Evolutionary conservation across 257 asterid species (phyloP).

Genomic region (Penstemon newberryi): DNA sequence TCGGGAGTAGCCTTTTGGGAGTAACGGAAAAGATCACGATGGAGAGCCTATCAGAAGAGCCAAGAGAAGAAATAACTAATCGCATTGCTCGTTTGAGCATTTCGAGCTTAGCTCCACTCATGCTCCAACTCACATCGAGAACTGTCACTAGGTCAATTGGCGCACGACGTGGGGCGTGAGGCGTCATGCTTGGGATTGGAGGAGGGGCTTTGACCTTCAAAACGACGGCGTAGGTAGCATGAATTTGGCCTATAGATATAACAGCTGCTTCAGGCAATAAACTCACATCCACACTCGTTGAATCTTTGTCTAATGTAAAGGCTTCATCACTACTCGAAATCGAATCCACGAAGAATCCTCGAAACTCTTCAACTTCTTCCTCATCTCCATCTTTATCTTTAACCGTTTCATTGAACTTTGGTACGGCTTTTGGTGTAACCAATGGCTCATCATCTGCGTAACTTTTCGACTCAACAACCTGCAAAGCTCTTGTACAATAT

Average conservation of each 20-base stretch:
- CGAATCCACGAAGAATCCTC: slow-evolving; percentile 69
- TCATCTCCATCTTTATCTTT: slow-evolving; percentile 30
- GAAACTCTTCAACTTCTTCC: slow-evolving; percentile 61
- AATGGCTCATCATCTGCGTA: slow-evolving; percentile 80
- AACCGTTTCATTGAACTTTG: slow-evolving; percentile 32
- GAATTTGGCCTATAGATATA: slow-evolving; percentile 52
- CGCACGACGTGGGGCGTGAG: slow-evolving; percentile 61
- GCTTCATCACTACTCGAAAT: slow-evolving; percentile 51
- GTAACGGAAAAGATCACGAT: slow-evolving; percentile 62
- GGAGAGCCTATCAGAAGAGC: slow-evolving; percentile 88
- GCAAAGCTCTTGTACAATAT: neutral
- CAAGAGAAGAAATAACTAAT: slow-evolving; percentile 76
- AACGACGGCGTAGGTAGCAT: slow-evolving; percentile 66
- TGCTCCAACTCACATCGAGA: slow-evolving; percentile 74
- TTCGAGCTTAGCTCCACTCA: slow-evolving; percentile 84
- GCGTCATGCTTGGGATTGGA: slow-evolving; percentile 23
- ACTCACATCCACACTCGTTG: slow-evolving; percentile 49
- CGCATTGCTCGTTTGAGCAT: slow-evolving; percentile 91
- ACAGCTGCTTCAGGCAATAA: slow-evolving; percentile 74
- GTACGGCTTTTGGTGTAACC: slow-evolving; percentile 47
- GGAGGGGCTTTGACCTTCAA: slow-evolving; percentile 70
- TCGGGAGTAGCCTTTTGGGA: slow-evolving; percentile 60
- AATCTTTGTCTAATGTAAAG: slow-evolving; percentile 7
- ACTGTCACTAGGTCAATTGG: slow-evolving; percentile 88
- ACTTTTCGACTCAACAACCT: slow-evolving; percentile 15